Evolutionary conservation across 768 basidiomycete genomes (phyloP).

Genomic region (Termitomyces heimii): DNA sequence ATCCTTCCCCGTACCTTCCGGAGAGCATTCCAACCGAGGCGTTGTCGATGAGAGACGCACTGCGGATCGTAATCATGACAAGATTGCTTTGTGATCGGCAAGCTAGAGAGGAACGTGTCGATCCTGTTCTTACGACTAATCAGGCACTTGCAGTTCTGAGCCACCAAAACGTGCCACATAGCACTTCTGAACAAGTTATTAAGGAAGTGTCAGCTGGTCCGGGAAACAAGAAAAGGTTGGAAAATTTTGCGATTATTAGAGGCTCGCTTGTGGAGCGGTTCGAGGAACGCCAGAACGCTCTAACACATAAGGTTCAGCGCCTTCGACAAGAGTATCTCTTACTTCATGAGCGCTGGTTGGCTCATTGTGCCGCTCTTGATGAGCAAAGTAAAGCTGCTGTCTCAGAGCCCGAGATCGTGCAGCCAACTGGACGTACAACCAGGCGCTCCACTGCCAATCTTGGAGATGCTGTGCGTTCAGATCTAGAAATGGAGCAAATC

Average conservation of each 20-base stretch:
- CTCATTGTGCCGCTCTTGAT: slow-evolving; percentile 66
- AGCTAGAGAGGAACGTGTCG: slow-evolving; percentile 54
- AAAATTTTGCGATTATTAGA: slow-evolving; percentile 33
- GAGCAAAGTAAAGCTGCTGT: slow-evolving; percentile 41
- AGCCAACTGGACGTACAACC: slow-evolving; percentile 54
- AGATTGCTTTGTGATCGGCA: slow-evolving; percentile 56
- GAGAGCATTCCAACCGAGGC: slow-evolving; percentile 35
- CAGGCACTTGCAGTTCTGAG: slow-evolving; percentile 31
- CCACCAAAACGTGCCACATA: slow-evolving; percentile 22
- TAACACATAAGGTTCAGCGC: slow-evolving; percentile 47
- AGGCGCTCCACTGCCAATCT: slow-evolving; percentile 65
- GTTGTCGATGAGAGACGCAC: slow-evolving; percentile 50
- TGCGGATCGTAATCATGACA: slow-evolving; percentile 58
- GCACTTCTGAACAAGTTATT: slow-evolving; percentile 38
- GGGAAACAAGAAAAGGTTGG: slow-evolving; percentile 26
- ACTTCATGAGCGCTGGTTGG: slow-evolving; percentile 68
- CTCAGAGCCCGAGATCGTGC: slow-evolving; percentile 31
- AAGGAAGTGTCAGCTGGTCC: slow-evolving; percentile 38
- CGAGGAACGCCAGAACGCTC: slow-evolving; percentile 39
- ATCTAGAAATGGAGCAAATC: slow-evolving; percentile 96
- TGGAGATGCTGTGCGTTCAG: slow-evolving; percentile 89
- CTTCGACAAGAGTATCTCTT: slow-evolving; percentile 62
- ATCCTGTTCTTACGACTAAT: slow-evolving; percentile 61
- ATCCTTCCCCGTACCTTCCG: slow-evolving; percentile 6
- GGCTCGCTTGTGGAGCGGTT: slow-evolving; percentile 51